Evolutionary conservation across 1,284 basidiomycete species (phyloP).

Genomic region (Sanguinoderma infundibulare): DNA sequence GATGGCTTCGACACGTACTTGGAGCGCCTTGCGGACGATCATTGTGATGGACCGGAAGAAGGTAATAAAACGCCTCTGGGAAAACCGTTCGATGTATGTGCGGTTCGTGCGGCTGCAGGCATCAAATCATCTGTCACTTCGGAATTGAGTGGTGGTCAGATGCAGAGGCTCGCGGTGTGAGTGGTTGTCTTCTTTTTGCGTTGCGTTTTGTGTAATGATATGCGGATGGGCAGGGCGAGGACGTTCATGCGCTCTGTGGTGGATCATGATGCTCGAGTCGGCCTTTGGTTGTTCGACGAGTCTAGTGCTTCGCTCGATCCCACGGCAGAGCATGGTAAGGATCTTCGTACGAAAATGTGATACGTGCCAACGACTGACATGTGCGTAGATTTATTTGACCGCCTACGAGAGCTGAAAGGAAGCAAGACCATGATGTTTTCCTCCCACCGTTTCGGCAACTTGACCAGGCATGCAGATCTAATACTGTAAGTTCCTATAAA

Average conservation of each 20-base stretch:
- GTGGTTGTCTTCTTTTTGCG: slow-evolving; percentile 64
- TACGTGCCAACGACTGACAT: not conserved
- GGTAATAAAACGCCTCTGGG: slow-evolving; percentile 67
- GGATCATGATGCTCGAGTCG: slow-evolving; percentile 53
- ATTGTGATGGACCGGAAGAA: slow-evolving; percentile 63
- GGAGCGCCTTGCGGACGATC: slow-evolving; percentile 67
- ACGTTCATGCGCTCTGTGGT: slow-evolving; percentile 77
- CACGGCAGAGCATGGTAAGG: slow-evolving; percentile 68
- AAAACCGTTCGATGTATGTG: slow-evolving; percentile 53
- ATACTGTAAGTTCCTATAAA: slow-evolving; percentile 50
- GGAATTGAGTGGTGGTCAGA: slow-evolving; percentile 72
- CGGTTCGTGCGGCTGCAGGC: slow-evolving; percentile 49
- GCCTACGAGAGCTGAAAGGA: slow-evolving; percentile 50
- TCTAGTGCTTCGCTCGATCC: slow-evolving; percentile 78
- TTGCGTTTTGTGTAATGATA: not conserved
- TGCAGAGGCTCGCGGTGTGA: slow-evolving; percentile 78
- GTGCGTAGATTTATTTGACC: slow-evolving; percentile 57
- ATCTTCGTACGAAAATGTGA: not conserved
- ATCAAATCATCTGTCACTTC: slow-evolving; percentile 40
- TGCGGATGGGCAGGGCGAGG: slow-evolving; percentile 55
- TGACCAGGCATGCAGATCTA: slow-evolving; percentile 64
- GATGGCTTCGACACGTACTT: slow-evolving; percentile 74
- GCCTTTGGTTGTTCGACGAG: slow-evolving; percentile 77
- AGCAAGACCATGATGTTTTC: slow-evolving; percentile 72
- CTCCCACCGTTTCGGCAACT: slow-evolving; percentile 70